Conservation (phyloP, 1,139 yeast species). For the Hyphopichia pseudoburtonii region DNA sequence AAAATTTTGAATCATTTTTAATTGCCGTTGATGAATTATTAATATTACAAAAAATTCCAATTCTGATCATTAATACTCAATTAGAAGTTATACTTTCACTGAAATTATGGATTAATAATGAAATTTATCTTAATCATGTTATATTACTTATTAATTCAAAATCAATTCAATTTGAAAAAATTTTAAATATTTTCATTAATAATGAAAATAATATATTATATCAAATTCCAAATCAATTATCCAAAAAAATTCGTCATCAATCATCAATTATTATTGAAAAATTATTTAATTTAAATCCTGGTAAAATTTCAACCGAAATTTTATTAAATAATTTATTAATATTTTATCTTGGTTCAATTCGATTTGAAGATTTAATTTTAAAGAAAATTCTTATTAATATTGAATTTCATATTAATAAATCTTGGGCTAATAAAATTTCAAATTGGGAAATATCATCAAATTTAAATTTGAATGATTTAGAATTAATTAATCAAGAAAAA, state of each 20-base stretch:
- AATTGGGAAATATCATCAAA: constrained; percentile 66
- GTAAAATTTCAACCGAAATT: constrained; percentile 44
- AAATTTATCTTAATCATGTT: constrained; percentile 41
- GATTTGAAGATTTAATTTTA: constrained; percentile 62
- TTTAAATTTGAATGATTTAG: constrained; percentile 38
- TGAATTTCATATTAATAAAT: constrained; percentile 49
- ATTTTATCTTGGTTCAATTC: constrained; percentile 62
- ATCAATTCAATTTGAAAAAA: constrained; percentile 47
- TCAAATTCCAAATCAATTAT: constrained; percentile 20
- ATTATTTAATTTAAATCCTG: constrained; percentile 48
- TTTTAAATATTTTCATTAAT: constrained; percentile 65
- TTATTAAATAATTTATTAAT: constrained; percentile 50
- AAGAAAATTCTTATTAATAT: constrained; percentile 53
- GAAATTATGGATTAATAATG: constrained; percentile 44
- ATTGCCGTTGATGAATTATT: constrained; percentile 6
- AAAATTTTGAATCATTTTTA: constrained; percentile 30
- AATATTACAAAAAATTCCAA: constrained; percentile 37
- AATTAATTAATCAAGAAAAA: constrained; percentile 40
- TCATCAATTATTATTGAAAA: constrained; percentile 43
- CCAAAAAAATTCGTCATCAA: constrained; percentile 31
- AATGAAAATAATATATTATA: constrained; percentile 39
- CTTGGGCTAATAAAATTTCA: constrained; percentile 61
- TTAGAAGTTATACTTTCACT: constrained; percentile 61
- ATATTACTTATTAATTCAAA: constrained; percentile 32
- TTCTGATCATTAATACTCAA: constrained; percentile 58